A percentile compares a stretch with the other conserved stretches of the same genome.
Evolutionary conservation across 2,329 filamentous ascomycete species (phyloP).

Genomic region (Colletotrichum lupini): DNA sequence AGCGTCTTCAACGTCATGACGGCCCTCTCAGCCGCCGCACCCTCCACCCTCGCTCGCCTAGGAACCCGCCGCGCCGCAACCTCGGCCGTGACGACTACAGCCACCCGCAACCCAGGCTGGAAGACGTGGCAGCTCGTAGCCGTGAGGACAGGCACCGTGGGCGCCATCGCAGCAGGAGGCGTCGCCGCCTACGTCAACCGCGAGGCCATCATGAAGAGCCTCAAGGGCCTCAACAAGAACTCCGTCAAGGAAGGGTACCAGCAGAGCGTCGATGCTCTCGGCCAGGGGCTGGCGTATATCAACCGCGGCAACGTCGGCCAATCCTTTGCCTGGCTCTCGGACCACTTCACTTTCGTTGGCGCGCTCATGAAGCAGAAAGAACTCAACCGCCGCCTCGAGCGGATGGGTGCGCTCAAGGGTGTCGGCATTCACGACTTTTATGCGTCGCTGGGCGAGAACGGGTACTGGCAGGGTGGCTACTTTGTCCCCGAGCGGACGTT

Average conservation of each 20-base stretch:
- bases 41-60: constrained; percentile 54
- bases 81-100: constrained; percentile 37
- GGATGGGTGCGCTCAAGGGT: constrained; percentile 68
- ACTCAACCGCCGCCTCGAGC: constrained; percentile 73
- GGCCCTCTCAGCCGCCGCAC: constrained; percentile 60
- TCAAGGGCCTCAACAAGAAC: constrained; percentile 60
- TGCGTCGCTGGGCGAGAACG: constrained; percentile 78
- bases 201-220: constrained; percentile 68
- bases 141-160: constrained; percentile 83
- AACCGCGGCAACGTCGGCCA: constrained; percentile 70
- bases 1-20: constrained; percentile 69
- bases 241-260: constrained; percentile 61
- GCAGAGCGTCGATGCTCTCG: constrained; percentile 59
- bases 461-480: constrained; percentile 69
- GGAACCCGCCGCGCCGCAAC: constrained; percentile 46
- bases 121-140: constrained; percentile 73
- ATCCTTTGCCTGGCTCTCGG: constrained; percentile 81
- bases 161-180: constrained; percentile 82
- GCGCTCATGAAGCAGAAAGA: constrained; percentile 80
- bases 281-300: constrained; percentile 66
- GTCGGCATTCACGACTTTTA: constrained; percentile 82
- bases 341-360: constrained; percentile 88
- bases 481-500: constrained; percentile 80
- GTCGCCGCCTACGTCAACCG: constrained; percentile 85
- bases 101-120: constrained; percentile 53